phyloP scores from a whole-genome alignment of 371 early-diverging fungal genomes.

The Mortierella sp. region DNA sequence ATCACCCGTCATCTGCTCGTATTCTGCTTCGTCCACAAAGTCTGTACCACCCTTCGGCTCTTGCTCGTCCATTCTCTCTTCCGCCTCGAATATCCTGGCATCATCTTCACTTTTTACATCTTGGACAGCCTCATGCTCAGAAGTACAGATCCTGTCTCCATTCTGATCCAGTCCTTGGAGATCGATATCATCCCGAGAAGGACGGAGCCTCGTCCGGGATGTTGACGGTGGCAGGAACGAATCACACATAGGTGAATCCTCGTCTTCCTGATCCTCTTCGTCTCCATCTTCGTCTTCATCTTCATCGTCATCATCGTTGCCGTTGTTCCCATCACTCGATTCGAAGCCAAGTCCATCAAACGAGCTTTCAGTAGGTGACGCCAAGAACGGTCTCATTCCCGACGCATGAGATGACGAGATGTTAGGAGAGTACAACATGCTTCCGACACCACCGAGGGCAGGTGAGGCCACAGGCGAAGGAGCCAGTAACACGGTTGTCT shows the following conservation, averaged over 20 bases:
- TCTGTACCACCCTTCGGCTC: neutral
- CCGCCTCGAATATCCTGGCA: neutral
- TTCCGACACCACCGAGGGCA: slow-evolving; percentile 7
- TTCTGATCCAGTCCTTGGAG: slow-evolving; percentile 27
- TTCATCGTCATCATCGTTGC: neutral
- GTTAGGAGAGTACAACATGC: slow-evolving; percentile 13
- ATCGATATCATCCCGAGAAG: neutral
- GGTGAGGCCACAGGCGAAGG: slow-evolving; percentile 39
- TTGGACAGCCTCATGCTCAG: slow-evolving; percentile 9
- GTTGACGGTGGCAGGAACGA: neutral
- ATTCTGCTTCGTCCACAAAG: too few species aligned
- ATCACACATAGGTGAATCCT: slow-evolving; percentile 24
- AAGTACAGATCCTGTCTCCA: slow-evolving; percentile 16
- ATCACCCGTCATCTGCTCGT: slow-evolving; percentile 2
- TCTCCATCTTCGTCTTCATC: slow-evolving; percentile 11
- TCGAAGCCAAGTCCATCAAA: slow-evolving; percentile 3
- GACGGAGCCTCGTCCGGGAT: neutral
- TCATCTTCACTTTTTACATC: neutral
- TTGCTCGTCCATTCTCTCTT: slow-evolving; percentile 2
- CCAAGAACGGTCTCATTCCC: slow-evolving; percentile 22
- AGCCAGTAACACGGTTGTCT: slow-evolving; percentile 28
- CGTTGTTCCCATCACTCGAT: too few species aligned
- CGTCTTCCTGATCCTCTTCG: slow-evolving; percentile 14
- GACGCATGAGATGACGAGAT: neutral
- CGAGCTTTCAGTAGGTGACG: slow-evolving; percentile 3